These are phyloP conservation scores for Scheffersomyces illinoinensis DNA, from an alignment of 1,139 yeast species.

Conservation along the genomic window DNA sequence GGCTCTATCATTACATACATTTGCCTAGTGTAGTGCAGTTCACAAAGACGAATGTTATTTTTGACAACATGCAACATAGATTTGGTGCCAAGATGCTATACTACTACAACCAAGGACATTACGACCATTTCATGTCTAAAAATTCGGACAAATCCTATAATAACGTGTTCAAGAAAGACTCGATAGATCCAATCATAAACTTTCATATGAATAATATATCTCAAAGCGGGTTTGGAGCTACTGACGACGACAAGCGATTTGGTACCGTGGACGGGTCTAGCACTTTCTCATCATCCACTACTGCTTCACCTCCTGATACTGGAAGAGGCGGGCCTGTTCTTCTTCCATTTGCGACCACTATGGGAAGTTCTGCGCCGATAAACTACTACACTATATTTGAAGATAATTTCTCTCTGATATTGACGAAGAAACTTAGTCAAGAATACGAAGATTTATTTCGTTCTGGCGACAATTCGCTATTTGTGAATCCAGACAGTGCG, in stretches of 20 bases:
- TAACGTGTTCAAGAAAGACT: constrained; percentile 6
- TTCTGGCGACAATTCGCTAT: background rate
- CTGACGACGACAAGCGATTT: background rate
- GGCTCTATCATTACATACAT: constrained; percentile 20
- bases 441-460: constrained; percentile 8
- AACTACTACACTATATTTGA: constrained; percentile 5
- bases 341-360: background rate
- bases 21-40: constrained; percentile 16
- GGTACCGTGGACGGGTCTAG: background rate
- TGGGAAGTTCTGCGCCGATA: background rate
- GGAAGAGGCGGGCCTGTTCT: background rate
- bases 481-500: background rate
- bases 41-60: constrained; percentile 8
- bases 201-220: constrained; percentile 10
- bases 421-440: constrained; percentile 2
- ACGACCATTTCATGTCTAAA: constrained; percentile 8
- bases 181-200: constrained; percentile 11
- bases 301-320: background rate
- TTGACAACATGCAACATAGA: constrained; percentile 5
- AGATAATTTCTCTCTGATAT: background rate
- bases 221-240: background rate
- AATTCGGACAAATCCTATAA: background rate
- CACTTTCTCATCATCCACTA: background rate
- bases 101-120: constrained; percentile 13
- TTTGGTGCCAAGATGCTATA: constrained; percentile 8